phyloP scores from a whole-genome alignment of 2,329 filamentous ascomycete species.

The Claviceps cyperi region DNA sequence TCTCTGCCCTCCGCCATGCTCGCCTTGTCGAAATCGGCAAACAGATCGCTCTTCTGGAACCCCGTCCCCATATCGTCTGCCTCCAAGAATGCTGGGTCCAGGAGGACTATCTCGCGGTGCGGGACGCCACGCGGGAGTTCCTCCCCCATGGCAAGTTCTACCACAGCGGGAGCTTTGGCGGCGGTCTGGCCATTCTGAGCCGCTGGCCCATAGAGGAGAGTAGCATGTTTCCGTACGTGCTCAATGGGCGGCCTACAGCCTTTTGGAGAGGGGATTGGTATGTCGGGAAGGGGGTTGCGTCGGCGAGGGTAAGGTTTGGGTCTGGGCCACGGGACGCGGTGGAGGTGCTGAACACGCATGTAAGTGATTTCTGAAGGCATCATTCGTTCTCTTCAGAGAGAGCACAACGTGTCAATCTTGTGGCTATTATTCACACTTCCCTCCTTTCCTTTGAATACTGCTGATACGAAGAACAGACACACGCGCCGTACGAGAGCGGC shows the following conservation, averaged over 20 bases:
- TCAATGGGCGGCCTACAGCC: conserved; percentile 85
- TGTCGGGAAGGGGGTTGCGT: conserved; percentile 86
- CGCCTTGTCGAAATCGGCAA: conserved; percentile 74
- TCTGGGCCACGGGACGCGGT: conserved; percentile 49
- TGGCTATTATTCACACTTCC: too few species aligned
- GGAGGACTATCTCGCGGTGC: conserved; percentile 67
- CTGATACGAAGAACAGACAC: conserved; percentile 29
- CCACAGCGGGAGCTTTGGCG: conserved; percentile 75
- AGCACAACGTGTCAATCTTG: too few species aligned
- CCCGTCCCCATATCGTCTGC: conserved; percentile 72
- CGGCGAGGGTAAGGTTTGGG: conserved; percentile 63
- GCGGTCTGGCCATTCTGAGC: conserved; percentile 76
- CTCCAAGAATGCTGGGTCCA: conserved; percentile 92
- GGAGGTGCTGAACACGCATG: conserved; percentile 89
- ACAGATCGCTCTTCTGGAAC: conserved; percentile 53
- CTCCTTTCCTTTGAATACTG: neutral
- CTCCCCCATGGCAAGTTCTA: conserved; percentile 92
- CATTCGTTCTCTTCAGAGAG: too few species aligned
- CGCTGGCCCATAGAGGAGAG: conserved; percentile 87
- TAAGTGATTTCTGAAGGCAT: conserved; percentile 20
- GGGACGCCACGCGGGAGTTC: conserved; percentile 53
- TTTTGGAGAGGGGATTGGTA: conserved; percentile 95
- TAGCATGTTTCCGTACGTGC: conserved; percentile 71
- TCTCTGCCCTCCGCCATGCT: conserved; percentile 63
- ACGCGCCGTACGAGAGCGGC: conserved; percentile 74